Conservation (phyloP, 140 eudicot genomes). For the Cichorium intybus region DNA sequence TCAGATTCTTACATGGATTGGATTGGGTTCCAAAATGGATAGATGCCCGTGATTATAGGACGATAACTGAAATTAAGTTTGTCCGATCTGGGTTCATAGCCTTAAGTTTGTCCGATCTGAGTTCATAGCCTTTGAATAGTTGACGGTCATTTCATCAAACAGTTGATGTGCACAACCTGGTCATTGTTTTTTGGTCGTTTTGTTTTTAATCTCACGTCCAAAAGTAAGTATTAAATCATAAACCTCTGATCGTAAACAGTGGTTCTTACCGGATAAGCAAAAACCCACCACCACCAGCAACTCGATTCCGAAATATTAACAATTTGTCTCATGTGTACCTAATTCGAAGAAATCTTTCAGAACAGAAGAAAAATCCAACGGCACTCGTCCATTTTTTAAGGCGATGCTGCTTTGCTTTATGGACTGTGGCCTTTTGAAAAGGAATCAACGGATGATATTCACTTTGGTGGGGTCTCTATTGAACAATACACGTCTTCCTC, state of each 20-base stretch:
- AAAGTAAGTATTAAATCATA: neutral
- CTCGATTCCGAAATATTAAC: neutral
- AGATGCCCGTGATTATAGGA: neutral
- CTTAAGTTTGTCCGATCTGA: neutral
- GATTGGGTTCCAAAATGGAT: conserved; percentile 10
- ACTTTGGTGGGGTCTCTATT: conserved; percentile 23
- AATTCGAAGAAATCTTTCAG: conserved; percentile 11
- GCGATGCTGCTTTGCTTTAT: conserved; percentile 10
- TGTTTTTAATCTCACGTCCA: neutral
- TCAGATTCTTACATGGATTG: conserved; percentile 9
- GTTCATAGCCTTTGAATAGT: neutral
- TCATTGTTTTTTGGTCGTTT: conserved; percentile 17
- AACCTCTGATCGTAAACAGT: conserved; percentile 7
- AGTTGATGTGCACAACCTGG: conserved; percentile 21
- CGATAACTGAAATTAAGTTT: conserved; percentile 7
- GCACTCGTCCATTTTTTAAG: neutral
- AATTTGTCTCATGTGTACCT: conserved; percentile 5
- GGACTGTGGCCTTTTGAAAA: neutral
- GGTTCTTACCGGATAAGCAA: neutral
- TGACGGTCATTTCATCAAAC: conserved; percentile 19
- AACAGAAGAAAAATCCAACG: conserved; percentile 16
- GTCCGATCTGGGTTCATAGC: conserved; percentile 2
- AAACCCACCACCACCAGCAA: neutral
- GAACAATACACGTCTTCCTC: conserved; percentile 21
- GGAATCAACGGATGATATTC: conserved; percentile 20